Conservation (phyloP, 1,139 yeast species). For the Hanseniaspora gamundiae region DNA sequence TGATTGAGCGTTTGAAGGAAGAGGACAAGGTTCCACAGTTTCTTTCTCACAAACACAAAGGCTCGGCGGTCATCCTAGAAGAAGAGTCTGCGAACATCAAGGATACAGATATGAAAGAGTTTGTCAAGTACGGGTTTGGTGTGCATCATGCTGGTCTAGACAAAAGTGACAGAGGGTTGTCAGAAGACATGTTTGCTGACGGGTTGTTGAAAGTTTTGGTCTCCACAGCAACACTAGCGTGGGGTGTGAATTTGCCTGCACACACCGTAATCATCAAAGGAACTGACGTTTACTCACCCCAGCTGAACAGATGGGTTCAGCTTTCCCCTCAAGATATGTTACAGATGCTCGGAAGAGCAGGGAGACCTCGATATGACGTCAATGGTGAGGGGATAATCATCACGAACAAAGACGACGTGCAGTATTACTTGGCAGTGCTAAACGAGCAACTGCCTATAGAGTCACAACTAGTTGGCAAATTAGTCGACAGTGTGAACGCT, state of each 20-base stretch:
- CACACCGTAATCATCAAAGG: slow-evolving; percentile 94
- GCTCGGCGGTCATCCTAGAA: slow-evolving; percentile 48
- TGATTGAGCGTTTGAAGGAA: slow-evolving; percentile 49
- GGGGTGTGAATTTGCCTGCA: slow-evolving; percentile 98
- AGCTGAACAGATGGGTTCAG: slow-evolving; percentile 77
- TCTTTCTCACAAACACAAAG: slow-evolving; percentile 39
- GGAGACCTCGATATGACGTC: slow-evolving; percentile 87
- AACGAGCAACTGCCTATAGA: slow-evolving; percentile 91
- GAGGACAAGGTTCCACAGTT: slow-evolving; percentile 39
- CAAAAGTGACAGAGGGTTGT: slow-evolving; percentile 57
- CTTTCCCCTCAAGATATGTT: slow-evolving; percentile 86
- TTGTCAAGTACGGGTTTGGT: slow-evolving; percentile 68
- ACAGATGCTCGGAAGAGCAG: slow-evolving; percentile 96
- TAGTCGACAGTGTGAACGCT: slow-evolving; percentile 74
- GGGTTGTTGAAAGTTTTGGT: slow-evolving; percentile 76
- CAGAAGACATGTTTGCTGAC: slow-evolving; percentile 81
- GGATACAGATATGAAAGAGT: slow-evolving; percentile 43
- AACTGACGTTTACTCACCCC: slow-evolving; percentile 88
- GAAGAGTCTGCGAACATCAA: slow-evolving; percentile 49
- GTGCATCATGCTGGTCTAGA: slow-evolving; percentile 91
- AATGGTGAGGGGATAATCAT: slow-evolving; percentile 92
- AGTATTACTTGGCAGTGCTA: slow-evolving; percentile 75
- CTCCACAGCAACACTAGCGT: slow-evolving; percentile 91
- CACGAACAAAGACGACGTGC: slow-evolving; percentile 75
- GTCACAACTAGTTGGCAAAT: slow-evolving; percentile 61